These are phyloP conservation scores for Elsinoe batatas DNA, from an alignment of 2,329 filamentous ascomycete species.

Conservation along the genomic window DNA sequence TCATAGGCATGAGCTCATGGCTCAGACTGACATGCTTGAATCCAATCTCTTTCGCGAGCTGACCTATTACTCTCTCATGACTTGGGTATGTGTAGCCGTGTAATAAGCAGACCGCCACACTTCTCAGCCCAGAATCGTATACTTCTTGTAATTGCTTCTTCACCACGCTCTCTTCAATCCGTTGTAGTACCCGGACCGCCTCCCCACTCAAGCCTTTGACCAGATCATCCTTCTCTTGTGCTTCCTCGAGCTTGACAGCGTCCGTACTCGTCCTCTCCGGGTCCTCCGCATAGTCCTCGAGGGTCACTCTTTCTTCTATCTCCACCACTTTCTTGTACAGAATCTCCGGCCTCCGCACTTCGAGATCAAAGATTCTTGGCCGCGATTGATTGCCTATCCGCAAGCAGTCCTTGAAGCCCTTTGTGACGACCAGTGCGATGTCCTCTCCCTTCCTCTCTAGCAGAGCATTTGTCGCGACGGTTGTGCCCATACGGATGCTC, in stretches of 20 bases:
- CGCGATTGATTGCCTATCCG: constrained; percentile 84
- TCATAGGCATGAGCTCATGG: constrained; percentile 79
- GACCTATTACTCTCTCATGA: constrained; percentile 70
- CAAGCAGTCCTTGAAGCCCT: constrained; percentile 79
- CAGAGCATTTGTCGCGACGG: constrained; percentile 84
- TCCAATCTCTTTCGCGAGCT: constrained; percentile 67
- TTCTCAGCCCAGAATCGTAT: constrained; percentile 61
- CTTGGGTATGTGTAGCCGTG: constrained; percentile 86
- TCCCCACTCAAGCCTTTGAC: constrained; percentile 66
- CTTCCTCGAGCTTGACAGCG: constrained; percentile 41
- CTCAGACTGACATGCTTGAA: constrained; percentile 75
- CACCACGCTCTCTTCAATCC: constrained; percentile 50
- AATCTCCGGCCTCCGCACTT: constrained; percentile 77
- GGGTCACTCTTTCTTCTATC: constrained; percentile 78
- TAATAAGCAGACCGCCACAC: constrained; percentile 83
- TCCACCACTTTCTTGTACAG: constrained; percentile 81
- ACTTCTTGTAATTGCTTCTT: constrained; percentile 54
- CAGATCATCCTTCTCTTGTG: constrained; percentile 41
- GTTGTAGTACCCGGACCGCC: constrained; percentile 57
- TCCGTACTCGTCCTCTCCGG: constrained; percentile 55
- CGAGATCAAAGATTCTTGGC: constrained; percentile 83
- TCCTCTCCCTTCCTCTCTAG: constrained; percentile 83
- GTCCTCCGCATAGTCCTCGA: constrained; percentile 88
- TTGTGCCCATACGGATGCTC: constrained; percentile 92
- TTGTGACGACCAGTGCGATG: constrained; percentile 78